Percentiles rank a stretch among this genome's conserved stretches.
phyloP scores from a whole-genome alignment of 495 filamentous ascomycete genomes.

The Oidiodendron maius region DNA sequence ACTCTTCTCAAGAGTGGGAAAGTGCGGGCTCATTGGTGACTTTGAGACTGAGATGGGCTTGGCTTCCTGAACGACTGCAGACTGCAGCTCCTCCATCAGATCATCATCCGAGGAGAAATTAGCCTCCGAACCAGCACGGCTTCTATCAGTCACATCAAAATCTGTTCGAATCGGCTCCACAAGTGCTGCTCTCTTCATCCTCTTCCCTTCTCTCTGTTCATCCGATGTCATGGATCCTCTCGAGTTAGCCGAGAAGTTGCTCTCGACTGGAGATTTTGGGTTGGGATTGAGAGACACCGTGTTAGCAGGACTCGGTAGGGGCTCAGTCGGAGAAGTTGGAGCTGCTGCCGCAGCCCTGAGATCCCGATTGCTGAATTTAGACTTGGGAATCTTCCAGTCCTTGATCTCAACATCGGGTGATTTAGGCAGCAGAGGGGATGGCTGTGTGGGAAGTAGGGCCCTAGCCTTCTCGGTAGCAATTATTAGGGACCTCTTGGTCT shows the following conservation, averaged over 20 bases:
- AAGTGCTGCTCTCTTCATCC: slow-evolving; percentile 39
- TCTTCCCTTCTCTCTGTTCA: slow-evolving; percentile 12
- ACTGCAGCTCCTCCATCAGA: slow-evolving; percentile 83
- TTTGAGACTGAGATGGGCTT: slow-evolving; percentile 77
- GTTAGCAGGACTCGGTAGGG: slow-evolving; percentile 1
- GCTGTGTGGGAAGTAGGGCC: background rate
- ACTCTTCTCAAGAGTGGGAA: slow-evolving; percentile 38
- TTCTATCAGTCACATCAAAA: slow-evolving; percentile 30
- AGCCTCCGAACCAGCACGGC: slow-evolving; percentile 53
- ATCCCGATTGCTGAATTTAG: slow-evolving; percentile 44
- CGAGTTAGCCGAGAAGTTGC: slow-evolving; percentile 17
- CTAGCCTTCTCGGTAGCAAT: background rate
- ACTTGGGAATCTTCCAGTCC: slow-evolving; percentile 33
- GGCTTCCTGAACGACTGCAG: slow-evolving; percentile 75
- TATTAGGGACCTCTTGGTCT: background rate
- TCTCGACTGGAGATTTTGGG: slow-evolving; percentile 18
- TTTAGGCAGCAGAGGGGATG: too few species aligned
- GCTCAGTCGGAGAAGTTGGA: slow-evolving; percentile 1
- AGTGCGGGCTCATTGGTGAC: slow-evolving; percentile 68
- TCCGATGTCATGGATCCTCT: slow-evolving; percentile 9
- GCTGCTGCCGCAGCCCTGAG: slow-evolving; percentile 16
- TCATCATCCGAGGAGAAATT: slow-evolving; percentile 76
- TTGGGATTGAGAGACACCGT: background rate
- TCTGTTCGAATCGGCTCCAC: slow-evolving; percentile 53
- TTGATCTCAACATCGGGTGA: background rate